Evolutionary conservation across 768 basidiomycete species (phyloP).

Genomic region (Neoboletus brunneissimus): DNA sequence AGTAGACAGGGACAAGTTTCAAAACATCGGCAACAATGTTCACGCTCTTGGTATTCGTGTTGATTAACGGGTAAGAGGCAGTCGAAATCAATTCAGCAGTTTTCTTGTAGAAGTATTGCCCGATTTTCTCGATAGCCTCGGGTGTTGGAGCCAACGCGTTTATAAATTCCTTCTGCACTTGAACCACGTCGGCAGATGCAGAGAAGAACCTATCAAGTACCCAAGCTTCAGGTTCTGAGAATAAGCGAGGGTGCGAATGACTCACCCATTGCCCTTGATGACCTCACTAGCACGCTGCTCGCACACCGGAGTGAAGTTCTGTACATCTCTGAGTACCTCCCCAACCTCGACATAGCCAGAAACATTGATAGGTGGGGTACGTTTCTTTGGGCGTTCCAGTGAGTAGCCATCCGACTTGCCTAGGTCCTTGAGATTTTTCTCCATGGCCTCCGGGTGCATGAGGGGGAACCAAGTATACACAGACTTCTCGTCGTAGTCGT

Average conservation of each 20-base stretch:
- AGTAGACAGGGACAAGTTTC: slow-evolving; percentile 60
- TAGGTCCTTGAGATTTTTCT: slow-evolving; percentile 53
- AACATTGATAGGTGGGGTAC: slow-evolving; percentile 32
- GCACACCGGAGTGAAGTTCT: slow-evolving; percentile 48
- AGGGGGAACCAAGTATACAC: slow-evolving; percentile 87
- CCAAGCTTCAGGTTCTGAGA: slow-evolving; percentile 1
- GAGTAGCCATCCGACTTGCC: slow-evolving; percentile 55
- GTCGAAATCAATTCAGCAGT: slow-evolving; percentile 55
- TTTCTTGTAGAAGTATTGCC: slow-evolving; percentile 61
- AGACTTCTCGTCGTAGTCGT: slow-evolving; percentile 65
- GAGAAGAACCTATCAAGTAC: slow-evolving; percentile 58
- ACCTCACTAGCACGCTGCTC: slow-evolving; percentile 50
- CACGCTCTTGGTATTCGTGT: slow-evolving; percentile 49
- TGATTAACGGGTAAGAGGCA: slow-evolving; percentile 56
- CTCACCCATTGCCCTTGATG: slow-evolving; percentile 58
- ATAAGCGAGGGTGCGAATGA: slow-evolving; percentile 5
- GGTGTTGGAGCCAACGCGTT: slow-evolving; percentile 46
- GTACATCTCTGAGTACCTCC: slow-evolving; percentile 47
- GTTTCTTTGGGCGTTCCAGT: slow-evolving; percentile 44
- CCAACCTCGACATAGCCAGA: slow-evolving; percentile 50
- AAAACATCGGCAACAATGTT: slow-evolving; percentile 72
- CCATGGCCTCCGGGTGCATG: slow-evolving; percentile 74
- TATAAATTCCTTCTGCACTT: slow-evolving; percentile 47
- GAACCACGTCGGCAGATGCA: slow-evolving; percentile 39
- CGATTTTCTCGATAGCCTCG: slow-evolving; percentile 48